phyloP scores from a whole-genome alignment of 352 stramenopile species.

The Phytopythium ostracodes region DNA sequence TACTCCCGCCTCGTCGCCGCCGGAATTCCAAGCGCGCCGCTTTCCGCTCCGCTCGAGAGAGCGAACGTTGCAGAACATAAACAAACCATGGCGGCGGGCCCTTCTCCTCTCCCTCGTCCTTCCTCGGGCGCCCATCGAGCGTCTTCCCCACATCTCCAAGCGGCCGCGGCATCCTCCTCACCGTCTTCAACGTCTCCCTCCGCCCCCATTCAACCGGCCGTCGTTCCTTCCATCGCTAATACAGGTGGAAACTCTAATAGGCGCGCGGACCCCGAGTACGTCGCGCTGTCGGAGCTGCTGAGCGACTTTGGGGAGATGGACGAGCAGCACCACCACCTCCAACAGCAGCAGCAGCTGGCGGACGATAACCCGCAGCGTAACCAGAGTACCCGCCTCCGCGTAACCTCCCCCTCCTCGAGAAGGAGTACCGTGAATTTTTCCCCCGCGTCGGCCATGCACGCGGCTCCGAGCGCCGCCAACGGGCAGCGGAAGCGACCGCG shows the following conservation, averaged over 20 bases:
- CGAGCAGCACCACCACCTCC: conserved; percentile 18
- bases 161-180: neutral
- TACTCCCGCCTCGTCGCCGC: neutral
- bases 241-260: neutral
- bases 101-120: no score
- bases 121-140: neutral
- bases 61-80: neutral
- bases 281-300: conserved; percentile 61
- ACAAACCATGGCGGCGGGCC: neutral
- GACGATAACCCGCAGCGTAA: neutral
- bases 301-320: conserved; percentile 65
- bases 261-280: conserved; percentile 50
- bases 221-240: no score
- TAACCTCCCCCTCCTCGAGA: conserved; percentile 6
- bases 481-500: neutral
- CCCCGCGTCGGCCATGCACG: neutral
- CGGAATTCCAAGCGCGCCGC: neutral
- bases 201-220: no score
- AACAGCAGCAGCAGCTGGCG: neutral
- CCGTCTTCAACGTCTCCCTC: neutral
- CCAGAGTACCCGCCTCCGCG: neutral
- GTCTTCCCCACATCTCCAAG: neutral
- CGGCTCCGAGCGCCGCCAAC: no score
- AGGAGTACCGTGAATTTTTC: neutral
- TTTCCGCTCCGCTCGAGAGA: no score